phyloP scores from a whole-genome alignment of 371 early-diverging fungal species.

The Massospora cicadina region DNA sequence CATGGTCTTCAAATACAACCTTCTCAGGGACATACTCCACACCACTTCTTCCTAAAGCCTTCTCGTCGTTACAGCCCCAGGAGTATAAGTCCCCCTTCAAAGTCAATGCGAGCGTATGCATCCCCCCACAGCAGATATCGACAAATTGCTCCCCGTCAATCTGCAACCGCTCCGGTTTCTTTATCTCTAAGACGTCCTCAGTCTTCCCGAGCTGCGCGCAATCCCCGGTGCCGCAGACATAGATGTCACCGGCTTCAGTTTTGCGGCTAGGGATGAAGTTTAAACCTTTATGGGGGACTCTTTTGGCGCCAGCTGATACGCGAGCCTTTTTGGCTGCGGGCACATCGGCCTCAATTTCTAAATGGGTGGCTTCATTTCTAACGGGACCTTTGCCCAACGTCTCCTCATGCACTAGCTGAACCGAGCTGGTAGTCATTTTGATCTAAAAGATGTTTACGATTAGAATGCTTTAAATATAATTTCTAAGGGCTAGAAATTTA shows the following conservation, averaged over 20 bases:
- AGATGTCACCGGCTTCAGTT: slow-evolving; percentile 38
- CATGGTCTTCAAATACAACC: slow-evolving; percentile 34
- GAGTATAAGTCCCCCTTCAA: slow-evolving; percentile 55
- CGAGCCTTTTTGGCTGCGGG: too few relatives aligned
- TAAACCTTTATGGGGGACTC: neutral
- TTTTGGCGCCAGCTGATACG: too few relatives aligned
- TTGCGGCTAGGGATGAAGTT: slow-evolving; percentile 1
- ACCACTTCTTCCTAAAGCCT: slow-evolving; percentile 86
- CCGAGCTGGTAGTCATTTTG: too few relatives aligned
- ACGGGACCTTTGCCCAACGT: too few relatives aligned
- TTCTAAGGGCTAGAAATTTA: too few relatives aligned
- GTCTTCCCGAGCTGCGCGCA: slow-evolving; percentile 94
- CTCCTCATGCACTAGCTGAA: too few relatives aligned
- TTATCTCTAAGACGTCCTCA: slow-evolving; percentile 50
- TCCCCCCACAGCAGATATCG: slow-evolving; percentile 69
- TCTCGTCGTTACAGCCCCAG: slow-evolving; percentile 99
- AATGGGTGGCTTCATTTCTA: too few relatives aligned
- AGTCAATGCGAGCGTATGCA: slow-evolving; percentile 75
- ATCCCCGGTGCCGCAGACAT: slow-evolving; percentile 88
- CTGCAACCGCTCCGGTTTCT: slow-evolving; percentile 48
- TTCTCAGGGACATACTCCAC: slow-evolving; percentile 11
- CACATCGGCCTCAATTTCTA: too few relatives aligned
- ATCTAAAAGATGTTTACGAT: too few relatives aligned
- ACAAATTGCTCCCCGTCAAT: slow-evolving; percentile 21
- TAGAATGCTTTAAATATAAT: too few relatives aligned